Conservation (phyloP, 2,329 filamentous ascomycete species). For the Plectosphaerella cucumerina region DNA sequence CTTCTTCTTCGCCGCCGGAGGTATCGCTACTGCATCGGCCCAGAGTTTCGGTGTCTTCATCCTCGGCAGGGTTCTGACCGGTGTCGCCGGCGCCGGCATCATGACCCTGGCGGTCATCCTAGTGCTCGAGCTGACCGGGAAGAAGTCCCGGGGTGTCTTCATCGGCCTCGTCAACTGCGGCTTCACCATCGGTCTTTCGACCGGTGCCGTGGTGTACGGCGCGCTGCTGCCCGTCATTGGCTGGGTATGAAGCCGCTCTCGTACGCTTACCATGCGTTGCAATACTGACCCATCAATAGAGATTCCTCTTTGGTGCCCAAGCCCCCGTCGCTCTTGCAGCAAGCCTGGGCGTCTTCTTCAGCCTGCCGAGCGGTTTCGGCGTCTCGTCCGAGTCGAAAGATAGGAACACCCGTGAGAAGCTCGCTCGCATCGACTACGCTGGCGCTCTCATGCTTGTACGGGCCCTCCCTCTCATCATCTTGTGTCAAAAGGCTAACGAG, state of each 20-base stretch:
- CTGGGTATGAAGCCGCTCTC: conserved; percentile 52
- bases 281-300: conserved; percentile 33
- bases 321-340: conserved; percentile 58
- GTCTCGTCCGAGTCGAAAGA: conserved; percentile 28
- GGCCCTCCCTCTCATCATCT: neutral
- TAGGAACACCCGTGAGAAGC: conserved; percentile 43
- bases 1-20: conserved; percentile 54
- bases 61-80: conserved; percentile 62
- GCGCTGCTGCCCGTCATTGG: conserved; percentile 59
- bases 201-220: conserved; percentile 68
- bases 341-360: conserved; percentile 59
- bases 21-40: conserved; percentile 60
- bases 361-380: conserved; percentile 49
- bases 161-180: conserved; percentile 71
- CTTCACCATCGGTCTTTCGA: conserved; percentile 66
- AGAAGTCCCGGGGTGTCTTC: conserved; percentile 65
- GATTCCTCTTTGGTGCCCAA: conserved; percentile 70
- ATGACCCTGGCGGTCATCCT: conserved; percentile 72
- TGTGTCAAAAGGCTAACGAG: neutral
- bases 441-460: conserved; percentile 64
- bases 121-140: conserved; percentile 67
- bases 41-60: conserved; percentile 59
- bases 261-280: neutral
- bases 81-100: conserved; percentile 66
- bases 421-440: conserved; percentile 68